Conservation (phyloP, 1,139 yeast species). For the Taiozyma sp. region DNA sequence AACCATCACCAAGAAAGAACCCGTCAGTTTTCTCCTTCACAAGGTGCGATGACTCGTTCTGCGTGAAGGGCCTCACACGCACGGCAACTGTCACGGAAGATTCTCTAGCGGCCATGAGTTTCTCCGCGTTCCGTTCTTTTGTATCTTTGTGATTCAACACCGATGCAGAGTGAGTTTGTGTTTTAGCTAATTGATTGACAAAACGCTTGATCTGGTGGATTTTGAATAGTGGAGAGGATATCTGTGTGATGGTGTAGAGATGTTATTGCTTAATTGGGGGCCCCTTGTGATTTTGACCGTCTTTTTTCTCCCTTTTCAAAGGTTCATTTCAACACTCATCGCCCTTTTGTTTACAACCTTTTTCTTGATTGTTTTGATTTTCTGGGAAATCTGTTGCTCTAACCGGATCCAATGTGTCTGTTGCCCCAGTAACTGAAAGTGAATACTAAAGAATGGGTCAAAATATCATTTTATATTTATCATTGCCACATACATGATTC, state of each 20-base stretch:
- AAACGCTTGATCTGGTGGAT: too few relatives aligned
- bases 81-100: constrained; percentile 78
- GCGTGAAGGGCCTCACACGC: constrained; percentile 81
- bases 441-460: too few relatives aligned
- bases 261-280: not conserved
- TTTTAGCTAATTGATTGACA: not conserved
- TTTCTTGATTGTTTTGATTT: not conserved
- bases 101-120: constrained; percentile 22
- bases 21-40: constrained; percentile 32
- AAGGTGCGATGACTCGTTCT: constrained; percentile 45
- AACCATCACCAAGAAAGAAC: constrained; percentile 56
- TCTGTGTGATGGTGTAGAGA: not conserved
- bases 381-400: not conserved
- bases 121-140: not conserved
- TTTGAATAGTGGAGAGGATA: too few relatives aligned
- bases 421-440: not conserved
- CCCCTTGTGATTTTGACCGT: not conserved
- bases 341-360: not conserved
- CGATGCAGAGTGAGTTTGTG: not conserved
- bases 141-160: not conserved
- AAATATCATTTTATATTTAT: too few relatives aligned
- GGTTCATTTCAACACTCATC: not conserved
- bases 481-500: too few relatives aligned
- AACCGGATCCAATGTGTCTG: not conserved
- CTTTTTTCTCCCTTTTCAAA: not conserved